phyloP scores from a whole-genome alignment of 441 rosid genomes.

The California macrophylla region DNA sequence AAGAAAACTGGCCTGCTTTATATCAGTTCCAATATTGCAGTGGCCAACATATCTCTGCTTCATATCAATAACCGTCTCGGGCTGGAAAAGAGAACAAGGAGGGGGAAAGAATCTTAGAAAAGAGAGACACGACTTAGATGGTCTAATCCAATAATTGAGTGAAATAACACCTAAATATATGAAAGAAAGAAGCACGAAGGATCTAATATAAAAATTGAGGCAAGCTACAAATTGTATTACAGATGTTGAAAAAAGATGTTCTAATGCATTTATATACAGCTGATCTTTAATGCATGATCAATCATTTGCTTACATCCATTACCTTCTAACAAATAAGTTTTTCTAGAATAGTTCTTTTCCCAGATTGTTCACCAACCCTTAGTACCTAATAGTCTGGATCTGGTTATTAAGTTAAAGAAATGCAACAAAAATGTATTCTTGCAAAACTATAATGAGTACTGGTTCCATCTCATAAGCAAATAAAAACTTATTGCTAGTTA shows the following conservation, averaged over 20 bases:
- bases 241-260: neutral
- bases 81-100: conserved; percentile 35
- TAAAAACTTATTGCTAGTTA: neutral
- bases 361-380: neutral
- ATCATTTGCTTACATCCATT: neutral
- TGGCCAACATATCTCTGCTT: conserved; percentile 79
- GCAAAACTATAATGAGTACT: neutral
- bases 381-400: neutral
- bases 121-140: neutral
- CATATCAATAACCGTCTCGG: conserved; percentile 78
- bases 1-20: conserved; percentile 93
- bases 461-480: neutral
- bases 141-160: neutral
- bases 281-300: neutral
- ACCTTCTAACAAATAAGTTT: neutral
- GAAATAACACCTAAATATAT: neutral
- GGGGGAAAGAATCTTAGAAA: conserved; percentile 4
- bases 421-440: neutral
- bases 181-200: neutral
- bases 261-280: neutral
- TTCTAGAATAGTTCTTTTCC: neutral
- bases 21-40: conserved; percentile 90
- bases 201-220: neutral
- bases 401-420: neutral
- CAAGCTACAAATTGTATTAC: neutral